Conservation (phyloP, 2,329 filamentous ascomycete species). For the Aspergillus felis region DNA sequence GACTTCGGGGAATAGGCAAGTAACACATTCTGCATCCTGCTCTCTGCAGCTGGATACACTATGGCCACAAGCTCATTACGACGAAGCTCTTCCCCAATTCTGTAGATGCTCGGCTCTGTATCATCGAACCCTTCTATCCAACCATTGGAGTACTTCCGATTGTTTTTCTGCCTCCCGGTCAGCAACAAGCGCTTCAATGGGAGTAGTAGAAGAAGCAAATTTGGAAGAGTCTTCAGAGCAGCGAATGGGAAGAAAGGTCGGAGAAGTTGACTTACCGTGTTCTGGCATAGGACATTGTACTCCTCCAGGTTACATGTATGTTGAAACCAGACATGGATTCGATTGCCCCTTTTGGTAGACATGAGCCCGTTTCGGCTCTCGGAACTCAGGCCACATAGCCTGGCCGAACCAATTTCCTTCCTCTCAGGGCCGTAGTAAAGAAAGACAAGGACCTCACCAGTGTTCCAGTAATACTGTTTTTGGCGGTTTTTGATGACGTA, state of each 20-base stretch:
- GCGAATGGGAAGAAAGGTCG: not conserved
- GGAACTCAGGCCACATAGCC: conserved; percentile 23
- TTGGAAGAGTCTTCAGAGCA: not conserved
- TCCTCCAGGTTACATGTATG: conserved; percentile 27
- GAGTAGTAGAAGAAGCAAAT: not conserved
- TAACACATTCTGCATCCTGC: conserved; percentile 13
- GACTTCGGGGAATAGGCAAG: conserved; percentile 28
- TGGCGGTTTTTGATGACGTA: not conserved
- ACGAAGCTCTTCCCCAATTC: conserved; percentile 24
- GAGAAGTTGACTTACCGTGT: conserved; percentile 18
- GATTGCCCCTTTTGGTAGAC: conserved; percentile 9
- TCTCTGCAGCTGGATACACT: conserved; percentile 18
- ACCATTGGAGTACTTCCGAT: conserved; percentile 21
- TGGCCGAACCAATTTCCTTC: conserved; percentile 25
- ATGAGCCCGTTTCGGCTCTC: conserved; percentile 16
- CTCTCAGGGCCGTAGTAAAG: conserved; percentile 30
- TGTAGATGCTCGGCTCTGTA: conserved; percentile 23
- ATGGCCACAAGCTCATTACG: conserved; percentile 27
- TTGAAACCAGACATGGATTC: conserved; percentile 30
- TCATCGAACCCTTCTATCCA: conserved; percentile 35
- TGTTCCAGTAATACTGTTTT: conserved; percentile 18
- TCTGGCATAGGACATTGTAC: conserved; percentile 23
- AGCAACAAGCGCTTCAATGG: not conserved
- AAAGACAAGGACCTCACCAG: conserved; percentile 23
- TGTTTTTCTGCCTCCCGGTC: conserved; percentile 1